Evolutionary conservation across 495 filamentous ascomycete species (phyloP), one percentile per base, ranked within the genome.

Genomic region (Penicillium parvum): DNA sequence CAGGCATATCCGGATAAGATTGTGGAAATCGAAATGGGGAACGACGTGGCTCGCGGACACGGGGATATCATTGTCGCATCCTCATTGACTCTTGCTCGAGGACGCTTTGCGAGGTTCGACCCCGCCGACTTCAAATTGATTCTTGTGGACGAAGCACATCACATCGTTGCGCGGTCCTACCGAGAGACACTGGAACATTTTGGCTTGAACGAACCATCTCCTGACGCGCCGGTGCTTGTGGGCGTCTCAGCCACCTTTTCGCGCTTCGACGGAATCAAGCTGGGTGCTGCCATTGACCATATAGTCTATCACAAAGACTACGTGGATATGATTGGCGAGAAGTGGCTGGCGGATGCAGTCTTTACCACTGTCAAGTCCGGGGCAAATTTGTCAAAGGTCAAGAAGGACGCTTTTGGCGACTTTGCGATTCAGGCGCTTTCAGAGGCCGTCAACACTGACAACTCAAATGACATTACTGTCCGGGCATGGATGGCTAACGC

Each of bases 281-380:
- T 99, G 1, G 91, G 90, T 4, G 77, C 86, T 25, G 90, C 86
- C 11, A 86, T 99, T 47, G 92, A 97, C 50, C 85, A 95, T 46
- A 91, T 99, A 41, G 94, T 96, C 18, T 99, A 96, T 52, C 94
- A 97, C 65, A 95, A 86, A 57, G 90, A 96, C 57, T 98, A 94
- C 52, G 76, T 97, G 40, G 90, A 96, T 50, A 95, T 97, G 90
- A 97, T 97, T 42, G 78, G 77, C 18, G 87, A 94, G 14, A 86
- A 90, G 23, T 83, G 78, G 78, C 75, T 99, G 19, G 78, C 89
- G 1, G 74, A 92, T 54, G 88, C 91, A 3, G 69, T 90, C 10
- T 99, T 99, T 63, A 97, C 92, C 0, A 99, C 92, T 0, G 90
- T 97, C 23, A 74, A 84, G 51, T 85, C 88, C 0, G 81, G 78